phyloP scores from a whole-genome alignment of 1,284 basidiomycete genomes.

The Porodaedalea pini region DNA sequence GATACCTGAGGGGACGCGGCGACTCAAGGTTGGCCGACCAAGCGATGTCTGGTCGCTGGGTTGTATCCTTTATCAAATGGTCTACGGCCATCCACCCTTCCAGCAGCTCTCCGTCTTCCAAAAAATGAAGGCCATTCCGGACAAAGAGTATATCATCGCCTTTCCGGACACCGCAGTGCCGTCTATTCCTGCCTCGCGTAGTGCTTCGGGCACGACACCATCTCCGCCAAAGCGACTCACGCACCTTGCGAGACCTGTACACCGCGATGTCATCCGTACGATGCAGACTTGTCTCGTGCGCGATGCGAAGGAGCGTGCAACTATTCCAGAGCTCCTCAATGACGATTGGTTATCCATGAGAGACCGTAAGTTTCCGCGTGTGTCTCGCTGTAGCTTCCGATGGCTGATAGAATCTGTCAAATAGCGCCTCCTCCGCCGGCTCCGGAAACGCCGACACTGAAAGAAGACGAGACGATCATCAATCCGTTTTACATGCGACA shows the following conservation, averaged over 20 bases:
- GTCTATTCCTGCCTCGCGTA: slow-evolving; percentile 38
- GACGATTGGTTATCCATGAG: slow-evolving; percentile 65
- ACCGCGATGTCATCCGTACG: slow-evolving; percentile 63
- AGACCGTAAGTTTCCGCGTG: slow-evolving; percentile 11
- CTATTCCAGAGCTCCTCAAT: slow-evolving; percentile 73
- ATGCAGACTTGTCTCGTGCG: slow-evolving; percentile 75
- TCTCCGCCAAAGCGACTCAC: slow-evolving; percentile 55
- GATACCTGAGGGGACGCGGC: slow-evolving; percentile 70
- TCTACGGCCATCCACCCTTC: slow-evolving; percentile 93
- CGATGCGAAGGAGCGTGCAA: slow-evolving; percentile 71
- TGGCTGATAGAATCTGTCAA: too few relatives aligned
- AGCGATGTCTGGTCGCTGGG: slow-evolving; percentile 97
- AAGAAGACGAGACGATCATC: slow-evolving; percentile 62
- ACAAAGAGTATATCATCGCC: slow-evolving; percentile 66
- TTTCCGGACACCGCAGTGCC: slow-evolving; percentile 69
- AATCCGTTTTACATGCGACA: slow-evolving; percentile 73
- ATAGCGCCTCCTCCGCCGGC: background rate
- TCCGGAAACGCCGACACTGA: slow-evolving; percentile 31
- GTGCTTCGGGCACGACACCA: slow-evolving; percentile 26
- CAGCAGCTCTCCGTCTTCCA: slow-evolving; percentile 78
- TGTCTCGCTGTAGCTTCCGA: too few relatives aligned
- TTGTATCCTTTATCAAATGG: slow-evolving; percentile 97
- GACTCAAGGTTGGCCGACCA: slow-evolving; percentile 80
- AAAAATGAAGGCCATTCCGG: slow-evolving; percentile 87
- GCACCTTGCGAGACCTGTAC: slow-evolving; percentile 61